Evolutionary conservation across 2,329 filamentous ascomycete species (phyloP).

Genomic region (Fusarium avenaceum): DNA sequence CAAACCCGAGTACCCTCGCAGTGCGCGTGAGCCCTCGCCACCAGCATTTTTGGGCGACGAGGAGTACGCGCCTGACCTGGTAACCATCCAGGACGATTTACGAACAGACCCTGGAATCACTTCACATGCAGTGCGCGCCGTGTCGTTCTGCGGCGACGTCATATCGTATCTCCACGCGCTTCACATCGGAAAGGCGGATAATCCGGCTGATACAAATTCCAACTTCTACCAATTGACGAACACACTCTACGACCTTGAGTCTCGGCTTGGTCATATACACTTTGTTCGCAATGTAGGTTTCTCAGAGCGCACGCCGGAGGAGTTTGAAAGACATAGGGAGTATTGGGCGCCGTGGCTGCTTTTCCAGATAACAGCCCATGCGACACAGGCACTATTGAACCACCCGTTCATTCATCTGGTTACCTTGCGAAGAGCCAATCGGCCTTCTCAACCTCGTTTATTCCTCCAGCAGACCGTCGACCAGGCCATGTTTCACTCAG

Average conservation of each 20-base stretch:
- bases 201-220: conserved; percentile 36
- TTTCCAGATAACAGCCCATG: conserved; percentile 40
- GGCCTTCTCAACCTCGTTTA: conserved; percentile 29
- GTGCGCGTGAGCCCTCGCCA: conserved; percentile 31
- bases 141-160: conserved; percentile 40
- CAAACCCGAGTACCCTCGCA: conserved; percentile 30
- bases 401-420: conserved; percentile 45
- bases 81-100: conserved; percentile 30
- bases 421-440: conserved; percentile 16
- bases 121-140: conserved; percentile 24
- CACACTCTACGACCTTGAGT: conserved; percentile 40
- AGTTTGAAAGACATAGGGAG: conserved; percentile 34
- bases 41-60: conserved; percentile 21
- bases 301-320: conserved; percentile 32
- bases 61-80: conserved; percentile 37
- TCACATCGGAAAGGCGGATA: conserved; percentile 34
- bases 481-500: conserved; percentile 45
- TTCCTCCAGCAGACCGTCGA: conserved; percentile 44
- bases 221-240: conserved; percentile 41
- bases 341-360: conserved; percentile 44
- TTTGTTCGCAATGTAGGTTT: conserved; percentile 45
- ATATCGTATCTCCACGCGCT: conserved; percentile 37
- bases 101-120: conserved; percentile 37
- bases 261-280: conserved; percentile 26
- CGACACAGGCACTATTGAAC: conserved; percentile 36